Percentiles rank a stretch among this genome's conserved stretches.
phyloP scores from a whole-genome alignment of 208 protist genomes.

The Herpetomonas samuelpessoai region DNA sequence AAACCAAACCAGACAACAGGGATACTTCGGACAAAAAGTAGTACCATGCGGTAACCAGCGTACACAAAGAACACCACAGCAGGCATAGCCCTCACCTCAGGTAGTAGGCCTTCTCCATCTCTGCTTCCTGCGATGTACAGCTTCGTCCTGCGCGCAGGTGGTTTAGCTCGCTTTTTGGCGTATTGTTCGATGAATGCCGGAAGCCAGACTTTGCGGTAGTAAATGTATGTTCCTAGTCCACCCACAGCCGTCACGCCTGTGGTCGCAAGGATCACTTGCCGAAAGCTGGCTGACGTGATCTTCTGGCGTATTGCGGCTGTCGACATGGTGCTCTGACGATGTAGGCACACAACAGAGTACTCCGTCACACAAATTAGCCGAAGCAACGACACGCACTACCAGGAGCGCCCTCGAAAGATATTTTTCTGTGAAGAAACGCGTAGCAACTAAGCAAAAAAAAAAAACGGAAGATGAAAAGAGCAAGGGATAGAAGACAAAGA shows the following conservation, averaged over 20 bases:
- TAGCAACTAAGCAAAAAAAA: too few relatives aligned
- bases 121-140: slow-evolving; percentile 53
- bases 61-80: slow-evolving; percentile 31
- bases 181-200: slow-evolving; percentile 18
- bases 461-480: too few relatives aligned
- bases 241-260: slow-evolving; percentile 19
- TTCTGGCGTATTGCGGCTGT: slow-evolving; percentile 21
- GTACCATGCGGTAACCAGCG: slow-evolving; percentile 25
- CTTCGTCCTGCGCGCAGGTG: slow-evolving; percentile 39
- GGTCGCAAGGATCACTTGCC: slow-evolving; percentile 32
- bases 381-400: too few relatives aligned
- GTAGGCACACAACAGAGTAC: too few relatives aligned
- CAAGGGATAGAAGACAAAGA: too few relatives aligned
- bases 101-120: slow-evolving; percentile 22
- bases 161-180: not conserved
- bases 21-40: slow-evolving; percentile 35
- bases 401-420: too few relatives aligned
- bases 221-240: slow-evolving; percentile 34
- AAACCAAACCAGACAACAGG: slow-evolving; percentile 58
- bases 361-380: too few relatives aligned
- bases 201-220: slow-evolving; percentile 41
- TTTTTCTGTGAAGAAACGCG: too few relatives aligned
- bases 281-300: slow-evolving; percentile 42
- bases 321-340: slow-evolving; percentile 16
- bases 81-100: slow-evolving; percentile 24